Base-by-base conservation (phyloP, 148 eudicot genomes). In the Vaccinium myrtillus region DNA sequence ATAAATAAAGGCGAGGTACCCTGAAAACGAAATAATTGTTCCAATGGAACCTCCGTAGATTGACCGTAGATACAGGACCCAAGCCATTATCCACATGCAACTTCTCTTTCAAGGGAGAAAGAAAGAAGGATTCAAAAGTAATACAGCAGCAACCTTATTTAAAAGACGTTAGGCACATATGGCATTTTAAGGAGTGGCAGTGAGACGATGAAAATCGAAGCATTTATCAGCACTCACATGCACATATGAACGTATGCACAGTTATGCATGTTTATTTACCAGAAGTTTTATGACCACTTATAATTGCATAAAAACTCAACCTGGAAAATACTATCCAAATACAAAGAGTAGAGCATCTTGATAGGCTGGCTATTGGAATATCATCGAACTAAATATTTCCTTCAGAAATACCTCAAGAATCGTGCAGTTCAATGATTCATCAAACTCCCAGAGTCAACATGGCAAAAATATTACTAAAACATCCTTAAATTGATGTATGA, bases 341-440 rank as follows among this genome's bases (percentile, higher is more conserved):
- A 80, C 13, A 56, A 32, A 36, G 36, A 78, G 46, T 8, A 39
- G 48, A 32, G 46, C 8, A 55, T 54, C 9, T 11, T 10, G 21
- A 63, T 30, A 27, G 43, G 8, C 6, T 53, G 21, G n/a, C 32
- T 18, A 49, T 48, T 65, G 21, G 32, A 48, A 50, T 53, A 23
- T 50, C 77, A 6, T 25, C 59, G 5, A 5, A 65, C 58, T 67
- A 16, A 58, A 82, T 49, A 77, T 49, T 49, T 25, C 84, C 78
- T 82, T 70, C 50, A 1, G 21, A 49, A 14, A 27, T 50, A 51
- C 55, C 48, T 71, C 50, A 11, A 39, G 32, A 73, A 51, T 71
- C 36, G n/a, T 82, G 30, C 79, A 73, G 10, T 82, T 80, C 30
- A 18, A 55, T 32, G 19, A 21, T 54, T 85, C 76, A 81, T 25